A percentile compares a stretch with the other conserved stretches of the same genome.
phyloP scores from a whole-genome alignment of 2,329 filamentous ascomycete genomes.

The Peltaster fructicola region DNA sequence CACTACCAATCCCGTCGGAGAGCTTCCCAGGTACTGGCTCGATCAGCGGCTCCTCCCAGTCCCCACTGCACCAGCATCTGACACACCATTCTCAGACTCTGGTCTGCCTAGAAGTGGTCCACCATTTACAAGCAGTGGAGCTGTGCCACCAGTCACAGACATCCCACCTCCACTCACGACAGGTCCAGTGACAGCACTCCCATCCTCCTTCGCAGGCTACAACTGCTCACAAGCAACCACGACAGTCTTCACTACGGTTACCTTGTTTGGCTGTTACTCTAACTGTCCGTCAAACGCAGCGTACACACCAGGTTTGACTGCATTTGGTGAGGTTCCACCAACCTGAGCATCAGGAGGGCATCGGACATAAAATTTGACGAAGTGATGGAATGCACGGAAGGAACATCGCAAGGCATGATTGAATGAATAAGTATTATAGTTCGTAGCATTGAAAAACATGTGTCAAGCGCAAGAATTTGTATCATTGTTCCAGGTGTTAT shows the following conservation, averaged over 20 bases:
- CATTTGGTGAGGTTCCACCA: no score
- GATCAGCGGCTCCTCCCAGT: slow-evolving; percentile 2
- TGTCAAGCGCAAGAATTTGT: neutral
- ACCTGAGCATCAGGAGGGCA: slow-evolving; percentile 5
- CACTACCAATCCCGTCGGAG: no score
- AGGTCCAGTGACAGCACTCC: slow-evolving; percentile 5
- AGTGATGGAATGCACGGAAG: slow-evolving; percentile 7
- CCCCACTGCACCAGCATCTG: slow-evolving; percentile 4
- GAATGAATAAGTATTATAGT: slow-evolving; percentile 1
- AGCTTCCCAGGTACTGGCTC: slow-evolving; percentile 1
- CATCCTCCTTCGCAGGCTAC: slow-evolving; percentile 8
- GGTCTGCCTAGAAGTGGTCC: no score
- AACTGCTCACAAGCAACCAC: slow-evolving; percentile 10
- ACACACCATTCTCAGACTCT: slow-evolving; percentile 1
- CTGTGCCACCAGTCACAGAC: no score
- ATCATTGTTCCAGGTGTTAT: no score
- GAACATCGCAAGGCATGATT: neutral
- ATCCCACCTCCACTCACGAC: slow-evolving; percentile 3
- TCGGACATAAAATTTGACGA: slow-evolving; percentile 2
- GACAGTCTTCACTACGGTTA: slow-evolving; percentile 10
- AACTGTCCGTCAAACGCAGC: slow-evolving; percentile 6
- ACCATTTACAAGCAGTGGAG: no score
- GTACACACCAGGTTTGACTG: no score
- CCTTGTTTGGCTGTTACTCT: slow-evolving; percentile 8
- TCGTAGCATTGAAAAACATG: slow-evolving; percentile 2